Percentiles rank a stretch among this genome's conserved stretches.
Evolutionary conservation across 1,139 yeast species (phyloP).

Genomic region (Saccharomycopsis hybrid): DNA sequence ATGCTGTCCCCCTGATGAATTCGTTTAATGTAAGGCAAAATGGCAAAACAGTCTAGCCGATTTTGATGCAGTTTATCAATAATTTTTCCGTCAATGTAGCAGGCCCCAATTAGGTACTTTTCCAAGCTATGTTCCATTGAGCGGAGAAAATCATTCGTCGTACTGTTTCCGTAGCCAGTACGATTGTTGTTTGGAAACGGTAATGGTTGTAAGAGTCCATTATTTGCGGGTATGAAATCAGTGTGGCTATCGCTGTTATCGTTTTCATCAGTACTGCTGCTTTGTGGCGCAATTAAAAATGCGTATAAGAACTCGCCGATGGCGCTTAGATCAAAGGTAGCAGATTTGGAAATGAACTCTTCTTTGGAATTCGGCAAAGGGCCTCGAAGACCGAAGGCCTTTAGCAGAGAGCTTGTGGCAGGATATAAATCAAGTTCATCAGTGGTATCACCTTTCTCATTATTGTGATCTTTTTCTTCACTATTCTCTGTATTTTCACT

Average conservation of each 20-base stretch:
- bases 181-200: no score
- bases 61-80: neutral
- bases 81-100: neutral
- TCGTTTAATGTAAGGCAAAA: conserved; percentile 3
- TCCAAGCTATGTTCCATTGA: neutral
- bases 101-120: neutral
- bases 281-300: conserved; percentile 3
- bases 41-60: conserved; percentile 1
- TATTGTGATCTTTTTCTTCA: no score
- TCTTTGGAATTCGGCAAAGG: neutral
- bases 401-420: no score
- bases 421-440: no score
- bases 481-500: no score
- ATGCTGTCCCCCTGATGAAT: neutral
- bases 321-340: neutral
- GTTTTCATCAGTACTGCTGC: no score
- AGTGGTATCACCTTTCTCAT: no score
- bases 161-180: no score
- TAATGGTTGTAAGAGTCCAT: no score
- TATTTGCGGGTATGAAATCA: no score
- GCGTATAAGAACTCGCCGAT: conserved; percentile 1
- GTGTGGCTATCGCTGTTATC: no score
- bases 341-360: neutral
- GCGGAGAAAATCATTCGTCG: neutral
- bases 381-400: neutral